Conservation (phyloP, 768 basidiomycete genomes). For the Coprinopsis marcescibilis region DNA sequence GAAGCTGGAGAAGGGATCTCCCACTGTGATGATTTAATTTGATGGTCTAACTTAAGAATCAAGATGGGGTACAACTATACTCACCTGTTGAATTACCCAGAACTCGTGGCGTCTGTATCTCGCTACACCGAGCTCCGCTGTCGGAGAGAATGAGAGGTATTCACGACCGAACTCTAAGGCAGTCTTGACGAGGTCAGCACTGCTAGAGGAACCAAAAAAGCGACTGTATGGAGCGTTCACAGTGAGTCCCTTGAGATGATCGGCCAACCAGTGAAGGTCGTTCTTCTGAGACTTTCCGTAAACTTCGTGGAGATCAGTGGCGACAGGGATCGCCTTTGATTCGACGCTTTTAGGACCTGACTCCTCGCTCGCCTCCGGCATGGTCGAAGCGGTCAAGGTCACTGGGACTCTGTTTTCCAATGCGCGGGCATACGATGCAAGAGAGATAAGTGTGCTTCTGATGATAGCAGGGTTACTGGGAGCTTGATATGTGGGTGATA, state of each 20-base stretch:
- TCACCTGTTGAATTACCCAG: not conserved
- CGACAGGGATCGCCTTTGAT: no score
- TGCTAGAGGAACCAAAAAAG: not conserved
- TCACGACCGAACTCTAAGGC: not conserved
- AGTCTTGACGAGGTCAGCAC: not conserved
- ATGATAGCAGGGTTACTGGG: conserved; percentile 3
- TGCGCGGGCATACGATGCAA: not conserved
- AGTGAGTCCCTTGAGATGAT: not conserved
- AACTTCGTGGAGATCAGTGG: not conserved
- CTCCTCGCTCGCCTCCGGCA: not conserved
- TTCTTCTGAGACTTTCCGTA: not conserved
- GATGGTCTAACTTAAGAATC: not conserved
- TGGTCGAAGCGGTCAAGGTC: no score
- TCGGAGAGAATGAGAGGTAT: not conserved
- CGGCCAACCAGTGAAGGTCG: not conserved
- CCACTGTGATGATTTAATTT: not conserved
- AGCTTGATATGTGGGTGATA: conserved; percentile 1
- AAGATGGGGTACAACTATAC: not conserved
- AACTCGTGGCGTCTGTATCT: not conserved
- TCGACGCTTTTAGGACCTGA: not conserved
- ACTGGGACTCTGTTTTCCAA: not conserved
- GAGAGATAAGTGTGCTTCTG: not conserved
- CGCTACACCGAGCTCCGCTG: not conserved
- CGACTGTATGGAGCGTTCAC: not conserved
- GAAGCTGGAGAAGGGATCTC: not conserved